These are phyloP conservation scores for Acacia melanoxylon DNA, from an alignment of 306 rosid species.

Conservation along the genomic window DNA sequence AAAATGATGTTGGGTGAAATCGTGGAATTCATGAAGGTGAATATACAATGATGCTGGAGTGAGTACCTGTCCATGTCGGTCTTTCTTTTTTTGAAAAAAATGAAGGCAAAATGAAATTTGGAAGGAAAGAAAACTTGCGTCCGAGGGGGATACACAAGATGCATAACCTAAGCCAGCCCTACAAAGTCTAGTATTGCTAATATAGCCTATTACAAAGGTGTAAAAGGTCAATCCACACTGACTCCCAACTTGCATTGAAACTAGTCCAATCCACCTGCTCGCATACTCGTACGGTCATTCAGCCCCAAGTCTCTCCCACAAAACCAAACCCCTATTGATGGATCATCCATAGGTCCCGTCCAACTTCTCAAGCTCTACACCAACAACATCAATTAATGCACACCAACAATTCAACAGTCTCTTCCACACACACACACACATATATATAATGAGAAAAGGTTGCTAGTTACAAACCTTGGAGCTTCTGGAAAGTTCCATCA, in stretches of 20 bases:
- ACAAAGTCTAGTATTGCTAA: conserved; percentile 35
- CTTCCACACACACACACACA: background rate
- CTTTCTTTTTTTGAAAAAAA: background rate
- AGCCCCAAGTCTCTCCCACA: conserved; percentile 26
- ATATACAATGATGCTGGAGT: conserved; percentile 27
- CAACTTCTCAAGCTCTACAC: conserved; percentile 28
- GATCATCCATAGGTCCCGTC: background rate
- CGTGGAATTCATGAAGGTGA: conserved; percentile 8
- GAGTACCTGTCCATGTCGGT: background rate
- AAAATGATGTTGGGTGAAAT: background rate
- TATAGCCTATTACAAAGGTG: conserved; percentile 20
- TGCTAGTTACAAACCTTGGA: conserved; percentile 33
- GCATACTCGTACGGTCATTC: conserved; percentile 10
- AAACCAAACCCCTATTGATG: conserved; percentile 35
- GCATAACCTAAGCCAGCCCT: conserved; percentile 39
- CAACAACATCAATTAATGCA: conserved; percentile 2
- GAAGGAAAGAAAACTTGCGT: conserved; percentile 28
- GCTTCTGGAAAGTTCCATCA: conserved; percentile 29
- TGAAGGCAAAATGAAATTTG: conserved; percentile 4
- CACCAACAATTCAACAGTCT: conserved; percentile 5
- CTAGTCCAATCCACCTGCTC: conserved; percentile 41
- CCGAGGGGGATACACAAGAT: conserved; percentile 43
- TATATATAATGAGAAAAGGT: background rate
- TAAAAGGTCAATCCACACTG: conserved; percentile 29
- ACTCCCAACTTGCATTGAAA: conserved; percentile 39